Evolutionary conservation across 2,329 filamentous ascomycete species (phyloP).

Genomic region (Diaporthe destruens): DNA sequence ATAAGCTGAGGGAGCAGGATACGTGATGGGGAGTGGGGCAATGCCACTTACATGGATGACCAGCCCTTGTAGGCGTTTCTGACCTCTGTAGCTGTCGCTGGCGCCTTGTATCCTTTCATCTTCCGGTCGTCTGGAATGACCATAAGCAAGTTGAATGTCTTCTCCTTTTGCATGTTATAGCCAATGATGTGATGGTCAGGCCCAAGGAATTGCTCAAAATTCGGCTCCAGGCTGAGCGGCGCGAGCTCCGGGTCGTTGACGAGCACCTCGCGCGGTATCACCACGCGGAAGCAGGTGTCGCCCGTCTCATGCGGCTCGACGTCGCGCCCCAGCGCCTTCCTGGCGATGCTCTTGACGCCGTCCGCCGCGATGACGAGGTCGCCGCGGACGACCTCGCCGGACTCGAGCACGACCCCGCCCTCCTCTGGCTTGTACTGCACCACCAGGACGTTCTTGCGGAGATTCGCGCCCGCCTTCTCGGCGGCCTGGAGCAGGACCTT

Average conservation of each 20-base stretch:
- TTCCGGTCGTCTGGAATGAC: slow-evolving; percentile 40
- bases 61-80: slow-evolving; percentile 37
- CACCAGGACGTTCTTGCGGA: slow-evolving; percentile 33
- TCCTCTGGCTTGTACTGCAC: slow-evolving; percentile 31
- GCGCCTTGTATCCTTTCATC: slow-evolving; percentile 40
- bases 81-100: slow-evolving; percentile 34
- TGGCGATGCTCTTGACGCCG: slow-evolving; percentile 38
- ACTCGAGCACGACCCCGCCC: slow-evolving; percentile 32
- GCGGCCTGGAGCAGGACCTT: slow-evolving; percentile 34
- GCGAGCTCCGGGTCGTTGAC: slow-evolving; percentile 34
- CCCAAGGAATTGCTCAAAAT: slow-evolving; percentile 40
- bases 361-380: slow-evolving; percentile 36
- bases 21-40: too few species aligned
- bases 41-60: slow-evolving; percentile 34
- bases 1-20: too few species aligned
- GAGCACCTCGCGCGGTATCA: slow-evolving; percentile 31
- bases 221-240: slow-evolving; percentile 34
- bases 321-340: slow-evolving; percentile 35
- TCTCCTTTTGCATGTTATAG: slow-evolving; percentile 41
- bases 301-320: slow-evolving; percentile 40
- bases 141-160: slow-evolving; percentile 39
- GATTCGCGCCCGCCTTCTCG: slow-evolving; percentile 26
- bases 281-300: slow-evolving; percentile 39
- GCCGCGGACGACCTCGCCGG: slow-evolving; percentile 33
- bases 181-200: slow-evolving; percentile 41